A percentile compares a stretch with the other conserved stretches of the same genome.
Evolutionary conservation across 495 filamentous ascomycete species (phyloP).

Genomic region (Talaromyces liani): DNA sequence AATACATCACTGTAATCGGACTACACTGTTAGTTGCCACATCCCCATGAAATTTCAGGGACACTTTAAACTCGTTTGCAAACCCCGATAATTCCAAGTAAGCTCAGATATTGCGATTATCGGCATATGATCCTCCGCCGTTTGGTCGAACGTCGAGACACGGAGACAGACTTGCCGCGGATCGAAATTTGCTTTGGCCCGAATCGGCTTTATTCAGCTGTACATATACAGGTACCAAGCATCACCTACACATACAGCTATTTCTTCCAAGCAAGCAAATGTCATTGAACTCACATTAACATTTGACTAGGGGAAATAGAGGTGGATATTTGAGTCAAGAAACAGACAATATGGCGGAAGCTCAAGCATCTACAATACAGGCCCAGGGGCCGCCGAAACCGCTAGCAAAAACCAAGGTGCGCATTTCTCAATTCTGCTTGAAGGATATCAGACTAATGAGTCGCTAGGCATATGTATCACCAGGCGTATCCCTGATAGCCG

Average conservation of each 20-base stretch:
- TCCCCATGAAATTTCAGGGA: neutral
- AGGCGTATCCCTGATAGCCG: constrained; percentile 42
- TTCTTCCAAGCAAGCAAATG: neutral
- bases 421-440: neutral
- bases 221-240: neutral
- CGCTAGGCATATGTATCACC: constrained; percentile 18
- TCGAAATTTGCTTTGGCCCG: neutral
- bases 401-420: neutral
- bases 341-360: neutral
- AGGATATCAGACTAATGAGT: neutral
- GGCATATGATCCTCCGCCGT: neutral
- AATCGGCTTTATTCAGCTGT: neutral
- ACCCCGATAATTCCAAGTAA: neutral
- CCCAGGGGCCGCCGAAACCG: neutral
- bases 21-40: no score
- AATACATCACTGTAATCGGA: neutral
- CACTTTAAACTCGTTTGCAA: neutral
- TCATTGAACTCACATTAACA: neutral
- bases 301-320: neutral
- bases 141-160: neutral
- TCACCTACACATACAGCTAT: neutral
- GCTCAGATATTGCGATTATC: neutral
- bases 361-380: neutral
- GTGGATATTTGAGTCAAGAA: neutral
- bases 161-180: constrained; percentile 2